These are phyloP conservation scores for Byssothecium circinans DNA, from an alignment of 2,329 filamentous ascomycete genomes.

Conservation along the genomic window DNA sequence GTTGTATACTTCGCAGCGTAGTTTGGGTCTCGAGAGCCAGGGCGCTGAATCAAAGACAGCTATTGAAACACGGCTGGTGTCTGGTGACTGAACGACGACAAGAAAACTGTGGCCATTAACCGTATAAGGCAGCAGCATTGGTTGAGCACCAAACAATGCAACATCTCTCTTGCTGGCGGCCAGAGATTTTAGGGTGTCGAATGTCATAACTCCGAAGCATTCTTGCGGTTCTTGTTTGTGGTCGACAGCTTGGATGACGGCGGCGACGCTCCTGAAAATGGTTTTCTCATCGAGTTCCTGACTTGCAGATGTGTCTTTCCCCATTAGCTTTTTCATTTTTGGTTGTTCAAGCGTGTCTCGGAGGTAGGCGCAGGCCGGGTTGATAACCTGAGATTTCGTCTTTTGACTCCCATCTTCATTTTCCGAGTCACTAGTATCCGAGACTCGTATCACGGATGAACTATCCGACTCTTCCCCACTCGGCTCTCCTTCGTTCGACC, in stretches of 20 bases:
- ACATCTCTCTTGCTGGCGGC: neutral
- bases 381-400: too few species aligned
- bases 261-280: constrained; percentile 2
- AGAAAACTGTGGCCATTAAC: neutral
- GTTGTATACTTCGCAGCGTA: neutral
- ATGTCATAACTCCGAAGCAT: neutral
- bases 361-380: too few species aligned
- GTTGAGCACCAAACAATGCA: neutral
- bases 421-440: too few species aligned
- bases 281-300: neutral
- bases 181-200: neutral
- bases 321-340: too few species aligned
- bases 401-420: too few species aligned
- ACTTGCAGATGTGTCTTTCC: neutral
- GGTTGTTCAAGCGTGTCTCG: too few species aligned
- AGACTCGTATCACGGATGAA: too few species aligned
- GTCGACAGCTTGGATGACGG: constrained; percentile 6
- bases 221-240: neutral
- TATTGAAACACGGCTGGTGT: neutral
- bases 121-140: constrained; percentile 2
- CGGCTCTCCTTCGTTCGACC: too few species aligned
- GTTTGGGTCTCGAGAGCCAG: neutral
- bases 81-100: neutral
- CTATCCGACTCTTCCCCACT: too few species aligned
- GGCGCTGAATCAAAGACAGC: constrained; percentile 3